These are phyloP conservation scores for Calonectria pteridis DNA, from an alignment of 2,329 filamentous ascomycete species.

Conservation along the genomic window DNA sequence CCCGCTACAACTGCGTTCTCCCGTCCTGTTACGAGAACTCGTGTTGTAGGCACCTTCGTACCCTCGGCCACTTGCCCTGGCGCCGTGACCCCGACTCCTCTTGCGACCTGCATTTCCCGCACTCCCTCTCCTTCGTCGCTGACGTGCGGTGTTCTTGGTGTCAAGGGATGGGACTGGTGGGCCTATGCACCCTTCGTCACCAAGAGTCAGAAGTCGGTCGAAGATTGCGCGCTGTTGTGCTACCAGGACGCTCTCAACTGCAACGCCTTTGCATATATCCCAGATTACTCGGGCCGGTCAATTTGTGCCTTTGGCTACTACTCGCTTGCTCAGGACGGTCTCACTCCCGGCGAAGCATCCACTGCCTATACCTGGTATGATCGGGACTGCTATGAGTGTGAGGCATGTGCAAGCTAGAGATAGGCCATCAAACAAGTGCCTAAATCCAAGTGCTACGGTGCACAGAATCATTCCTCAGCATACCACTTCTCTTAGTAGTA, in stretches of 20 bases:
- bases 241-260: constrained; percentile 21
- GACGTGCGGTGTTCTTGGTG: constrained; percentile 2
- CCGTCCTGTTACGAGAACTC: constrained; percentile 4
- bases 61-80: constrained; percentile 14
- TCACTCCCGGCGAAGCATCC: background rate
- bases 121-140: background rate
- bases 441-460: too few species aligned
- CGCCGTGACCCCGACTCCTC: constrained; percentile 1
- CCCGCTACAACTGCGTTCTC: background rate
- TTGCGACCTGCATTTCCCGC: constrained; percentile 10
- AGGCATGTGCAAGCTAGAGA: constrained; percentile 4
- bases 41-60: background rate
- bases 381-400: constrained; percentile 12
- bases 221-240: constrained; percentile 11
- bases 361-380: constrained; percentile 8
- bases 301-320: constrained; percentile 15
- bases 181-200: constrained; percentile 6
- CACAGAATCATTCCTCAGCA: background rate
- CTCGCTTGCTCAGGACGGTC: constrained; percentile 9
- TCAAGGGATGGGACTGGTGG: constrained; percentile 20
- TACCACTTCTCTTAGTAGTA: too few species aligned
- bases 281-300: background rate
- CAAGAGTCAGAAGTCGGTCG: constrained; percentile 5
- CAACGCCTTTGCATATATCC: constrained; percentile 11
- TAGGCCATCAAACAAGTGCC: background rate